Evolutionary conservation across 768 basidiomycete species (phyloP).

Genomic region (Naganishia onofrii): DNA sequence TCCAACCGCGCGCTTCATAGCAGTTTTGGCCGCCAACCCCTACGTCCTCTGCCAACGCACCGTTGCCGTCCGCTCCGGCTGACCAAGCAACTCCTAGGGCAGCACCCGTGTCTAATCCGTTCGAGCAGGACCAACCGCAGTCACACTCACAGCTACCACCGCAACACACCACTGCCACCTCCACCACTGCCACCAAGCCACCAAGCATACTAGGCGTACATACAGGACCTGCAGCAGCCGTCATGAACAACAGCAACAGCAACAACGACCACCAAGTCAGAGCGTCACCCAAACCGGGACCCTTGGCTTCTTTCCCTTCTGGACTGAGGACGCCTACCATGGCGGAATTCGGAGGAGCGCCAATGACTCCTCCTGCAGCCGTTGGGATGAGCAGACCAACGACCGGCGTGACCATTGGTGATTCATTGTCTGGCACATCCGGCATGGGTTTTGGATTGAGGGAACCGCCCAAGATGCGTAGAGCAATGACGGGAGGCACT

Average conservation of each 20-base stretch:
- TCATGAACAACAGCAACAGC: slow-evolving; percentile 23
- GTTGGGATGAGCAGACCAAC: slow-evolving; percentile 48
- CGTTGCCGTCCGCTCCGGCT: slow-evolving; percentile 42
- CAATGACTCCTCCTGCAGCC: slow-evolving; percentile 39
- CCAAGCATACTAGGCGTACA: neutral
- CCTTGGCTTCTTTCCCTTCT: slow-evolving; percentile 31
- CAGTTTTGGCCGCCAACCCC: slow-evolving; percentile 36
- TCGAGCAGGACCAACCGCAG: slow-evolving; percentile 32
- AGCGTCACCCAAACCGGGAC: slow-evolving; percentile 37
- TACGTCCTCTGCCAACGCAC: slow-evolving; percentile 39
- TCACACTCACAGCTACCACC: neutral
- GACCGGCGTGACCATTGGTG: slow-evolving; percentile 38
- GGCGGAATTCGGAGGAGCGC: neutral
- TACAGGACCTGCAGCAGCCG: slow-evolving; percentile 9
- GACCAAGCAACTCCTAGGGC: slow-evolving; percentile 51
- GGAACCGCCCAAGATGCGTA: slow-evolving; percentile 52
- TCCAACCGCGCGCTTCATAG: neutral
- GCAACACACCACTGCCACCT: slow-evolving; percentile 21
- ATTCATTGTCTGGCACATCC: slow-evolving; percentile 35
- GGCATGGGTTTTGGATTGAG: slow-evolving; percentile 50
- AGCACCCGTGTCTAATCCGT: slow-evolving; percentile 38
- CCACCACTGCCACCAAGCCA: neutral
- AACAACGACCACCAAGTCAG: slow-evolving; percentile 9
- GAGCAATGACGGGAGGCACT: slow-evolving; percentile 38
- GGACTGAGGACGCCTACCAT: slow-evolving; percentile 2